These are phyloP conservation scores for Aspergillus viridinutans DNA, from an alignment of 2,329 filamentous ascomycete genomes.

Conservation along the genomic window DNA sequence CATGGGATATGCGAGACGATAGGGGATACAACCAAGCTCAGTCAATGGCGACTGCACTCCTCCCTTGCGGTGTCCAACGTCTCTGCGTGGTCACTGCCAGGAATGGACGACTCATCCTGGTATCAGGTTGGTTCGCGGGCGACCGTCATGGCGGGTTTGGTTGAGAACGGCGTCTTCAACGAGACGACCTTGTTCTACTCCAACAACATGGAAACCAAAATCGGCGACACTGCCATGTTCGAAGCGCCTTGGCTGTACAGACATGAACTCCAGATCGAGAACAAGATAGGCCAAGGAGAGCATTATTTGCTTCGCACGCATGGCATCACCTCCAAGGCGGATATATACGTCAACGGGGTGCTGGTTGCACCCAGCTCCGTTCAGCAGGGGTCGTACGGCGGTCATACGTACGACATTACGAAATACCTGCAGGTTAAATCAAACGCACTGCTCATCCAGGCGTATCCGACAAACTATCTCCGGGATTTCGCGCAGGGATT, in stretches of 20 bases:
- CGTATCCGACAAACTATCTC: conserved; percentile 57
- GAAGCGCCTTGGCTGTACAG: conserved; percentile 57
- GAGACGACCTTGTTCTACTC: conserved; percentile 56
- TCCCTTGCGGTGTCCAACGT: conserved; percentile 37
- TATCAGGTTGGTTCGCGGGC: conserved; percentile 47
- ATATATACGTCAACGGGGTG: conserved; percentile 57
- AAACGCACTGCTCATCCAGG: conserved; percentile 53
- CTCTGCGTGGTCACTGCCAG: conserved; percentile 39
- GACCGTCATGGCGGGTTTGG: conserved; percentile 55
- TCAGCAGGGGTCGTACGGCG: conserved; percentile 56
- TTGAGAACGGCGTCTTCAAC: conserved; percentile 51
- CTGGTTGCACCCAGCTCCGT: conserved; percentile 46
- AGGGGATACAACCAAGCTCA: not conserved
- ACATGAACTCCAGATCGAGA: conserved; percentile 45
- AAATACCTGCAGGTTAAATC: conserved; percentile 28
- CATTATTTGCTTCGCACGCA: conserved; percentile 55
- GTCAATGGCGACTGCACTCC: conserved; percentile 51
- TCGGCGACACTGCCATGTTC: conserved; percentile 47
- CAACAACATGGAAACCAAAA: conserved; percentile 40
- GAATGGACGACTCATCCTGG: conserved; percentile 50
- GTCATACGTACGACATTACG: conserved; percentile 55
- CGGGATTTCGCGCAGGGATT: conserved; percentile 58
- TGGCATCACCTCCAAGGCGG: conserved; percentile 58
- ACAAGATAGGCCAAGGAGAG: conserved; percentile 23
- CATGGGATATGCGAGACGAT: conserved; percentile 21